These are phyloP conservation scores for Ustulina deusta DNA, from an alignment of 2,329 filamentous ascomycete species.

Conservation along the genomic window DNA sequence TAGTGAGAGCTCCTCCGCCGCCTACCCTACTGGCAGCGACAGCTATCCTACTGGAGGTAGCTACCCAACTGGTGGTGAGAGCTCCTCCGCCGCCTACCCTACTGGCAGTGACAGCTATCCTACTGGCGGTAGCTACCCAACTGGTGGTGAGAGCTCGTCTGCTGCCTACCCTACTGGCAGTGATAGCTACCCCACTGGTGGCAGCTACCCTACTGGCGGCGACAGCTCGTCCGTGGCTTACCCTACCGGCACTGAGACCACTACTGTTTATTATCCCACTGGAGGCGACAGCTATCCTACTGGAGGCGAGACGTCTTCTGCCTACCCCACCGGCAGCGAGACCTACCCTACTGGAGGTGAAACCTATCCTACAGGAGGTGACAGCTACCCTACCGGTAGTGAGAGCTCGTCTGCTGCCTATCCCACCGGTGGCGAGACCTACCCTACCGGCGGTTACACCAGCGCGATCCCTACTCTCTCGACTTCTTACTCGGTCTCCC, in stretches of 20 bases:
- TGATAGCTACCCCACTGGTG: no score
- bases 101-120: constrained; percentile 7
- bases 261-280: constrained; percentile 10
- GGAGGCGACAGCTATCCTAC: constrained; percentile 3
- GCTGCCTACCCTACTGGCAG: constrained; percentile 21
- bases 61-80: constrained; percentile 21
- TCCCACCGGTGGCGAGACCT: neutral
- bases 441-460: constrained; percentile 28
- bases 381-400: constrained; percentile 22
- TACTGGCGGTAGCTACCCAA: constrained; percentile 13
- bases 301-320: neutral
- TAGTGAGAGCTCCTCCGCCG: neutral
- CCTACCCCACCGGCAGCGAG: constrained; percentile 15
- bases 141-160: neutral
- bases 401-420: constrained; percentile 3
- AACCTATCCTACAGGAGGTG: constrained; percentile 21
- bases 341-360: constrained; percentile 3
- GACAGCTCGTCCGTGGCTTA: constrained; percentile 10
- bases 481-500: constrained; percentile 22
- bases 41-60: no score
- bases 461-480: constrained; percentile 25
- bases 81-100: constrained; percentile 19
- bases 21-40: constrained; percentile 19
- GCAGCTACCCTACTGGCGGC: constrained; percentile 21
- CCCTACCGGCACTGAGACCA: neutral